These are phyloP conservation scores for Lipomyces yarrowii DNA, from an alignment of 1,139 yeast species.

Conservation along the genomic window DNA sequence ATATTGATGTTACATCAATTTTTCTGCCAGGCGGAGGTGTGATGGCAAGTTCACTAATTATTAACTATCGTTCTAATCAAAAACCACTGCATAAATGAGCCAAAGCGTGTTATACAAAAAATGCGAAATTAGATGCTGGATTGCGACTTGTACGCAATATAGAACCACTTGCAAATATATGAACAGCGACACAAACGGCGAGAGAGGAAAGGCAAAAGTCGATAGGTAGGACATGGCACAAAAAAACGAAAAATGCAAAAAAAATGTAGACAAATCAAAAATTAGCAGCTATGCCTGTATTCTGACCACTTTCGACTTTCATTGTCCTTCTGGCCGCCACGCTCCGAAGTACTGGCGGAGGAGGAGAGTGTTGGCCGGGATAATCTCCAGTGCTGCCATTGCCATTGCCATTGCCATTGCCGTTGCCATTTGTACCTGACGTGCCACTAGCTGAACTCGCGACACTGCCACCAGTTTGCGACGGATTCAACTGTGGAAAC, in stretches of 20 bases:
- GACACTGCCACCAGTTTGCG: slow-evolving; percentile 1
- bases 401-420: not conserved
- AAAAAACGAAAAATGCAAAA: not conserved
- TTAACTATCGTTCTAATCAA: not conserved
- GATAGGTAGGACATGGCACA: not conserved
- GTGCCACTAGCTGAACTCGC: not conserved
- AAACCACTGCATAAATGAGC: not conserved
- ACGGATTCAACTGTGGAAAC: slow-evolving; percentile 1
- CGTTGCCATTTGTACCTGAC: not conserved
- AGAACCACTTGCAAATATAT: not conserved
- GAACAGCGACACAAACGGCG: not conserved
- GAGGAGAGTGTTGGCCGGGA: not conserved
- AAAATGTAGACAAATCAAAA: not conserved
- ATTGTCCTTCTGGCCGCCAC: not conserved
- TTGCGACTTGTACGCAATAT: not conserved
- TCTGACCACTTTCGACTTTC: not conserved
- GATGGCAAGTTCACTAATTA: not conserved
- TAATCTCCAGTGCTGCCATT: not conserved
- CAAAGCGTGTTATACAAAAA: not conserved
- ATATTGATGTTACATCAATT: no score
- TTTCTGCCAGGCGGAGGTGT: not conserved
- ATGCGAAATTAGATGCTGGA: not conserved
- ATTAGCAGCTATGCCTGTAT: slow-evolving; percentile 9
- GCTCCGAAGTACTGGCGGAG: not conserved
- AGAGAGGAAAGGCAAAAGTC: not conserved